These are phyloP conservation scores for Closterium sp. DNA, from an alignment of 139 green algal species.

Conservation along the genomic window DNA sequence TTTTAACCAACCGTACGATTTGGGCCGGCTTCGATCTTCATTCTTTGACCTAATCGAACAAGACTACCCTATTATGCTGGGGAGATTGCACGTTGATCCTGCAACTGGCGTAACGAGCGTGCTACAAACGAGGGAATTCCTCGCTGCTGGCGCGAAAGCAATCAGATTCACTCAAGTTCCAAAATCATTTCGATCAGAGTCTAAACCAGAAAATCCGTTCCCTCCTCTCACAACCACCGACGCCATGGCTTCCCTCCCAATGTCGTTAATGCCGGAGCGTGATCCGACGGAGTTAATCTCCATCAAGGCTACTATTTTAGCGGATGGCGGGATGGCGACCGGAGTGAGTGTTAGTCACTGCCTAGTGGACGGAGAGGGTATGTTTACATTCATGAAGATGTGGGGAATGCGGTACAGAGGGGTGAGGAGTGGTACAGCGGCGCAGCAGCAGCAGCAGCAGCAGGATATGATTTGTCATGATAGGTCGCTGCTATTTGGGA, in stretches of 20 bases:
- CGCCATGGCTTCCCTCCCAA: neutral
- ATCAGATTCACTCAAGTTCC: neutral
- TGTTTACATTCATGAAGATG: too few species aligned
- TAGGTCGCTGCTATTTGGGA: too few species aligned
- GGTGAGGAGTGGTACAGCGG: too few species aligned
- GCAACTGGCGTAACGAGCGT: neutral
- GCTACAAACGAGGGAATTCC: neutral
- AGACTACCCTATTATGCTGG: neutral
- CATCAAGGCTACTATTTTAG: neutral
- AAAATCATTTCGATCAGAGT: too few species aligned
- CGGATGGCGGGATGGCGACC: too few species aligned
- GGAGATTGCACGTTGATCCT: neutral
- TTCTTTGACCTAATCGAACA: neutral
- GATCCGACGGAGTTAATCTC: neutral
- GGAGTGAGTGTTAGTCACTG: too few species aligned
- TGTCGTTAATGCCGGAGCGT: neutral
- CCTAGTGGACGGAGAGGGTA: too few species aligned
- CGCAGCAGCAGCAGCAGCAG: too few species aligned
- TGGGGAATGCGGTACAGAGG: too few species aligned
- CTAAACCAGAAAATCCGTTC: neutral
- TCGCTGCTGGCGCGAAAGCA: neutral
- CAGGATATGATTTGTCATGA: too few species aligned
- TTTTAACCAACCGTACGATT: neutral
- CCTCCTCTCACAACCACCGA: neutral
- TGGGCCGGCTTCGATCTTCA: neutral